Percentiles rank a stretch among this genome's conserved stretches.
These are phyloP conservation scores for Leccinum barrowsii DNA, from an alignment of 768 basidiomycete genomes.

Conservation along the genomic window DNA sequence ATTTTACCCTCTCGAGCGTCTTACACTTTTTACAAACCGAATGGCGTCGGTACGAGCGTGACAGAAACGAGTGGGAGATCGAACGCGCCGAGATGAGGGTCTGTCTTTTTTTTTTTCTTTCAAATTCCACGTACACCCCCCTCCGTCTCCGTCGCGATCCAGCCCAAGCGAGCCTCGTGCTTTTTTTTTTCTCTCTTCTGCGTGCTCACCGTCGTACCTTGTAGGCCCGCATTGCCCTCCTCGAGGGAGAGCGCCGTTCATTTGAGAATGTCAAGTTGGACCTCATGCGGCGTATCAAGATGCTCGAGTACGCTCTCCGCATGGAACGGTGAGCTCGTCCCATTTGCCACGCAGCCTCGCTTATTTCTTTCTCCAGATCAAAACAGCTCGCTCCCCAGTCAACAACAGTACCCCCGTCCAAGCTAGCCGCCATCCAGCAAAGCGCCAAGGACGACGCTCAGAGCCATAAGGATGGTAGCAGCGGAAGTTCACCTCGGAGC, in stretches of 20 bases:
- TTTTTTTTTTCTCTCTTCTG: background rate
- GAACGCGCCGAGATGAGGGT: constrained; percentile 99
- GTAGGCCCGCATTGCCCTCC: constrained; percentile 92
- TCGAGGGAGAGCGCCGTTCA: constrained; percentile 95
- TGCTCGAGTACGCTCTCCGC: constrained; percentile 96
- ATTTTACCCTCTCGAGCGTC: constrained; percentile 90
- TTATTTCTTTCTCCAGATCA: constrained; percentile 48
- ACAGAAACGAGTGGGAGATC: constrained; percentile 99
- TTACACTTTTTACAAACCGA: constrained; percentile 98
- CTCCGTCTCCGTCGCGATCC: background rate
- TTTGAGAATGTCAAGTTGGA: constrained; percentile 97
- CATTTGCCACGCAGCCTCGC: constrained; percentile 2
- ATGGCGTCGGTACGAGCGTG: constrained; percentile 96
- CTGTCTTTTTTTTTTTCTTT: constrained; percentile 33
- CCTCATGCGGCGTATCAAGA: constrained; percentile 94
- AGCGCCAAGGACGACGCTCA: constrained; percentile 69
- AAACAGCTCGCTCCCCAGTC: constrained; percentile 69
- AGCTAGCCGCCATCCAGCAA: constrained; percentile 58
- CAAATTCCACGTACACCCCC: background rate
- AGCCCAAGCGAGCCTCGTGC: background rate
- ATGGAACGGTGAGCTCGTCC: constrained; percentile 76
- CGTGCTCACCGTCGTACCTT: constrained; percentile 14
- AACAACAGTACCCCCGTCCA: constrained; percentile 57
- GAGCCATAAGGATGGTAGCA: constrained; percentile 76
- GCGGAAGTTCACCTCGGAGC: constrained; percentile 79